These are phyloP conservation scores for Aureobasidium sp. DNA, from an alignment of 2,329 filamentous ascomycete genomes.

Conservation along the genomic window DNA sequence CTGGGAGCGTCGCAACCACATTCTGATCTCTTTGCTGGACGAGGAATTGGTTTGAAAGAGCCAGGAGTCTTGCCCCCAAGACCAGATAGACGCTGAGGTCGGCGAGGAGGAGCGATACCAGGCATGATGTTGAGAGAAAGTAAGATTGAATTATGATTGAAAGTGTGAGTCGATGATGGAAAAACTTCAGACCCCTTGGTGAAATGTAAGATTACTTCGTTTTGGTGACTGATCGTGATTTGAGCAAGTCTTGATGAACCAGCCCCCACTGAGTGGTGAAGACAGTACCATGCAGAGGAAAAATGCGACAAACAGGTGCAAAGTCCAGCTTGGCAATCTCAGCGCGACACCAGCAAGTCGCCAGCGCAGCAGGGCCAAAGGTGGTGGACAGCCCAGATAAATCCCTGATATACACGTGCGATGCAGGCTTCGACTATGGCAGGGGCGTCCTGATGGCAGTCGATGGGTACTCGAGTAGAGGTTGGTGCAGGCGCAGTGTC, in stretches of 20 bases:
- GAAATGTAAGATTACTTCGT: not conserved
- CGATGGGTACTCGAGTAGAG: not conserved
- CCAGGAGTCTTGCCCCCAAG: not conserved
- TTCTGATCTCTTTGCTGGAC: conserved; percentile 9
- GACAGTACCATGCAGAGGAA: not conserved
- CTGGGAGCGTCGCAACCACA: conserved; percentile 25
- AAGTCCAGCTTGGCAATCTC: not conserved
- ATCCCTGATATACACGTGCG: not conserved
- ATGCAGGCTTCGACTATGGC: not conserved
- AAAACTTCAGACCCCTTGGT: not conserved
- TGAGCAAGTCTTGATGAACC: not conserved
- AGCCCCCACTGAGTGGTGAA: not conserved
- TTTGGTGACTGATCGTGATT: not conserved
- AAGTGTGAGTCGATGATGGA: no score
- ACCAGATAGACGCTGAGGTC: conserved; percentile 8
- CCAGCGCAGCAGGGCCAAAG: not conserved
- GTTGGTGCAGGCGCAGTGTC: not conserved
- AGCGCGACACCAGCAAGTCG: not conserved
- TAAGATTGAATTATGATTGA: not conserved
- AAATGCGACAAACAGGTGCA: not conserved
- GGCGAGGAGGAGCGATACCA: conserved; percentile 8
- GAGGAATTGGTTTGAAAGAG: conserved; percentile 10
- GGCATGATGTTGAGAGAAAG: conserved; percentile 11
- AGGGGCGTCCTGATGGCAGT: not conserved
- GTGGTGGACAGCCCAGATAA: not conserved